Conservation (phyloP, 2,329 filamentous ascomycete species). For the Diaporthe aspalathi region DNA sequence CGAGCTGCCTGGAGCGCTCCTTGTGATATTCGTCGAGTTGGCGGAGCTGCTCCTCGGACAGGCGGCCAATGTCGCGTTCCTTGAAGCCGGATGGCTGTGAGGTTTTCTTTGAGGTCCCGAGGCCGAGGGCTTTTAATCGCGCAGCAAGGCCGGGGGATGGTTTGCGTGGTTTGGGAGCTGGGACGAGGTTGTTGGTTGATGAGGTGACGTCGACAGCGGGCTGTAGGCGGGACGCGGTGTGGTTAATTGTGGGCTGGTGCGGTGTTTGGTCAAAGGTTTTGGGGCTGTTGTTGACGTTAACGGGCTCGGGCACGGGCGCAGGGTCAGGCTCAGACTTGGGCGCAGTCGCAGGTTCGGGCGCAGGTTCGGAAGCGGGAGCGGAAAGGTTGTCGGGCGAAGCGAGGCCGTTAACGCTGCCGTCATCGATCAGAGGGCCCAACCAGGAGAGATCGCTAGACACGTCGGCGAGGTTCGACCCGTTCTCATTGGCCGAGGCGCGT, state of each 20-base stretch:
- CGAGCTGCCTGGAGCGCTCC: conserved; percentile 61
- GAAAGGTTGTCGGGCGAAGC: conserved; percentile 26
- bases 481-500: conserved; percentile 38
- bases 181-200: conserved; percentile 43
- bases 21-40: conserved; percentile 76
- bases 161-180: conserved; percentile 59
- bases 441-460: conserved; percentile 54
- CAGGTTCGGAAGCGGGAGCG: conserved; percentile 12
- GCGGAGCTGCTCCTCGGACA: conserved; percentile 76
- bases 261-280: conserved; percentile 37
- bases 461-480: conserved; percentile 54
- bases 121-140: conserved; percentile 73
- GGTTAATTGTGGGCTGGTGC: conserved; percentile 41
- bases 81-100: conserved; percentile 48
- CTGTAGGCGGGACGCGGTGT: conserved; percentile 37
- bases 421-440: conserved; percentile 48
- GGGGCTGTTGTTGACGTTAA: conserved; percentile 35
- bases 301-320: not conserved
- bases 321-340: not conserved
- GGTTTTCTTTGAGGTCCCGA: conserved; percentile 59
- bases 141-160: conserved; percentile 74
- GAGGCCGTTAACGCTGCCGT: conserved; percentile 26
- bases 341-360: not conserved
- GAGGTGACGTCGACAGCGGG: conserved; percentile 35
- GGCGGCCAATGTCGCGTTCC: conserved; percentile 69